phyloP scores from a whole-genome alignment of 1,284 basidiomycete species.

The Tilletiaria anomala region DNA sequence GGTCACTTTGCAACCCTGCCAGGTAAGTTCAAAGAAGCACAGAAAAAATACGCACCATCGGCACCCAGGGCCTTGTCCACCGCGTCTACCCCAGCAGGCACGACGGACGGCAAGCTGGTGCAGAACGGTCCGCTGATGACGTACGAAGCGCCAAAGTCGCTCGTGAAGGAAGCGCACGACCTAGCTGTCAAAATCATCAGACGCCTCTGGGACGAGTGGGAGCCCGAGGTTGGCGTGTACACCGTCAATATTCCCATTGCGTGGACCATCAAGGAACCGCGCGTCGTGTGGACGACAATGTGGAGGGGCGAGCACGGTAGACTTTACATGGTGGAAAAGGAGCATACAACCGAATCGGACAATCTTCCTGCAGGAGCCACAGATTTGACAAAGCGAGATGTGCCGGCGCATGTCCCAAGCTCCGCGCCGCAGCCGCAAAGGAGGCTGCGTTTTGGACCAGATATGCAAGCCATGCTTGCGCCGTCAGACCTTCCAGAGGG shows the following conservation, averaged over 20 bases:
- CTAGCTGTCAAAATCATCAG: slow-evolving; percentile 14
- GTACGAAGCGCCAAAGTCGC: slow-evolving; percentile 3
- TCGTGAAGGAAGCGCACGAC: slow-evolving; percentile 12
- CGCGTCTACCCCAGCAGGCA: background rate
- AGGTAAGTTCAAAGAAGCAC: slow-evolving; percentile 11
- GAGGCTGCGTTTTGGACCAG: slow-evolving; percentile 25
- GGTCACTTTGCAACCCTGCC: slow-evolving; percentile 21
- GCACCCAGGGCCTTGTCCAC: background rate
- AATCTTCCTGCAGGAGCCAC: background rate
- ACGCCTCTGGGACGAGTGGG: slow-evolving; percentile 24
- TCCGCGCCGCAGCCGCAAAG: slow-evolving; percentile 14
- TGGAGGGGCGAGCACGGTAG: slow-evolving; percentile 22
- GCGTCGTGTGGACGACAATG: slow-evolving; percentile 29
- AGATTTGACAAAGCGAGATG: background rate
- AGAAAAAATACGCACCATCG: background rate
- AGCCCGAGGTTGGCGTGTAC: slow-evolving; percentile 21
- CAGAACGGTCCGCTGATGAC: no score
- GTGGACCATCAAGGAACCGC: slow-evolving; percentile 20
- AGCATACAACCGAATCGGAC: background rate
- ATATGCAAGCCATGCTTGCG: slow-evolving; percentile 23
- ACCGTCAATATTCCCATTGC: slow-evolving; percentile 33
- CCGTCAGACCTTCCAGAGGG: slow-evolving; percentile 14
- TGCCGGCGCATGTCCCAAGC: background rate
- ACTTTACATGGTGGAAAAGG: background rate
- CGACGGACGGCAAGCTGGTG: background rate